Base-by-base conservation (phyloP, 495 filamentous ascomycete genomes). In the Penicillium cosmopolitanum region DNA sequence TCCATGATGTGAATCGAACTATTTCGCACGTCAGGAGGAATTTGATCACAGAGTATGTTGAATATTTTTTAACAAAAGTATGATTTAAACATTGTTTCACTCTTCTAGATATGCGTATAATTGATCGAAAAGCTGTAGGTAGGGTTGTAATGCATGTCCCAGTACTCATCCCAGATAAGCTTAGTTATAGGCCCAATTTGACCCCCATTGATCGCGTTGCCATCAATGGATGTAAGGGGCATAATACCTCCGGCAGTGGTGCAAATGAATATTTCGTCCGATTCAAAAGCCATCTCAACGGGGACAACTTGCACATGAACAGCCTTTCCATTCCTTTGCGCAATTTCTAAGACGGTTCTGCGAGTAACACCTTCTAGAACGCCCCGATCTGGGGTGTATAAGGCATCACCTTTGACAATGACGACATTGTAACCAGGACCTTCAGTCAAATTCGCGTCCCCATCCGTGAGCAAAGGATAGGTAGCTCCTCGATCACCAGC, bases 231-330 rank as follows among this genome's bases (percentile, higher is more conserved):
- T 10, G 73, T 75, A 33, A 76, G 73, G 0, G 73, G 72, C 73
- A 78, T 75, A 34, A 77, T 70, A n/a, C 74, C 74, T 1, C 74
- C 74, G 18, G 74, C 74, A 15, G 74, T 76, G 5, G 73, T 76
- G 50, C 68, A 73, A 66, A 74, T 73, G 38, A 76, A 73, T n/a
- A 73, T 65, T 60, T 77, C 74, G 56, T 77, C 73, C 9, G 50
- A 60, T 2, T 62, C 36, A 47, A 73, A 77, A 1, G 65, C 65
- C 58, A 73, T 13, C 35, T 74, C 55, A 2, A 72, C 61, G 0
- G 74, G 74, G 5, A 74, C 68, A 46, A 58, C 31, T 38, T 76
- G 62, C 5, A 76, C 44, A 2, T 46, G 63, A 4, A 70, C 57
- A 10, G 63, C 53, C 5, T 71, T 23, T 1, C 67, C 69, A 35